Conservation (phyloP, 2,329 filamentous ascomycete species). For the Fusarium camptoceras region DNA sequence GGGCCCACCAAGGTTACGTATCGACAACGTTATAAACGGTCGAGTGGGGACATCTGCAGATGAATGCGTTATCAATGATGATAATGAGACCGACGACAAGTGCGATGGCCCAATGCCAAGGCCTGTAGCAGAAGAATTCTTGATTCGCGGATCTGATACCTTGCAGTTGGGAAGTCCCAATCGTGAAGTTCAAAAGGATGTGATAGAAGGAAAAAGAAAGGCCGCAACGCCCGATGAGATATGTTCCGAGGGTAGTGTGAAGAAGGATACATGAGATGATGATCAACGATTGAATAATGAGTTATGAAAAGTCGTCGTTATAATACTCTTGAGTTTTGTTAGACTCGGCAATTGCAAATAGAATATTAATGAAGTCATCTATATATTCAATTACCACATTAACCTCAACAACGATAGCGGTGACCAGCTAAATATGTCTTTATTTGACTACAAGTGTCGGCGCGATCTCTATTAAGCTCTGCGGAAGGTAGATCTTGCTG, state of each 20-base stretch:
- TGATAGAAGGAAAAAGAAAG: constrained; percentile 7
- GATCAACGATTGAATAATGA: constrained; percentile 28
- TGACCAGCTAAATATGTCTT: not conserved
- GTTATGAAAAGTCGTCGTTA: not conserved
- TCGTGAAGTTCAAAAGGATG: not conserved
- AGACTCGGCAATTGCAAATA: not conserved
- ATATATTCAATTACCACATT: not conserved
- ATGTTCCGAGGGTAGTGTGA: not conserved
- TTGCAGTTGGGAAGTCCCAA: constrained; percentile 4
- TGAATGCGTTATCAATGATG: constrained; percentile 37
- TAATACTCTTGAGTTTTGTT: not conserved
- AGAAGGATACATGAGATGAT: constrained; percentile 22
- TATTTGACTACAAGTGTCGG: not conserved
- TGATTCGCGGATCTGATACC: constrained; percentile 18
- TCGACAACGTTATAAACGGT: constrained; percentile 55
- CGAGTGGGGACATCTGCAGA: constrained; percentile 44
- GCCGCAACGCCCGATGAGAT: constrained; percentile 6
- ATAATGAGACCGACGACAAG: constrained; percentile 38
- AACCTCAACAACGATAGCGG: not conserved
- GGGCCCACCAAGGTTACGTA: constrained; percentile 53
- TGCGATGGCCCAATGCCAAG: constrained; percentile 17
- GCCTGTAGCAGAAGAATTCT: constrained; percentile 13
- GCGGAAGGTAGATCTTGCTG: constrained; percentile 3
- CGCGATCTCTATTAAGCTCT: not conserved
- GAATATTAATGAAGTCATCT: not conserved